Conservation (phyloP, 2,329 filamentous ascomycete genomes). For the Penicillium sp. region DNA sequence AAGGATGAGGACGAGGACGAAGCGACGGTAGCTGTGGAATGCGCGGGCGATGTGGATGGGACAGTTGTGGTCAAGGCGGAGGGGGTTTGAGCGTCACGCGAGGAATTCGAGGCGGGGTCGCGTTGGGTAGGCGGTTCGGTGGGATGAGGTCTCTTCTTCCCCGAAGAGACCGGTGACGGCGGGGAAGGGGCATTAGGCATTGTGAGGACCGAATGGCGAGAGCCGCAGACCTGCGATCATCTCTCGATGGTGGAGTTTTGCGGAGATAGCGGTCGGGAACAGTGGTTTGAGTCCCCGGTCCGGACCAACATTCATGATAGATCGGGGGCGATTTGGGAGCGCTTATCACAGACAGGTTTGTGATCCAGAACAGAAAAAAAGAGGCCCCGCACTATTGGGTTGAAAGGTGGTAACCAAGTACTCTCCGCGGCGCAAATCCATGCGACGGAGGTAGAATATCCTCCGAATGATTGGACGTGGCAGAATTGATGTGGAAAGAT, state of each 20-base stretch:
- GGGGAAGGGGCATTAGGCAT: constrained; percentile 38
- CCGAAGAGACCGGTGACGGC: constrained; percentile 31
- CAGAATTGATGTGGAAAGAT: not conserved
- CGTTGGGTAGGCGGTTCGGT: constrained; percentile 26
- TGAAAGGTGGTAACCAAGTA: not conserved
- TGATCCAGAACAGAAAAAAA: constrained; percentile 8
- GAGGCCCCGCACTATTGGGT: constrained; percentile 12
- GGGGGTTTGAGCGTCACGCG: constrained; percentile 18
- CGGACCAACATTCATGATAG: constrained; percentile 34
- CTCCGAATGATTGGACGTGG: constrained; percentile 6
- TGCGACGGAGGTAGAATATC: constrained; percentile 15
- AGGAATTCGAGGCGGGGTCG: constrained; percentile 18
- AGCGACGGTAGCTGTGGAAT: constrained; percentile 24
- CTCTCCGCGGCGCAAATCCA: constrained; percentile 19
- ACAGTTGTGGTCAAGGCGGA: constrained; percentile 6
- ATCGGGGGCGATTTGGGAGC: constrained; percentile 5
- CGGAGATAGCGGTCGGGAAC: constrained; percentile 24
- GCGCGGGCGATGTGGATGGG: constrained; percentile 23
- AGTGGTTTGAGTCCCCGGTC: constrained; percentile 17
- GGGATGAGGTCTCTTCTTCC: constrained; percentile 39
- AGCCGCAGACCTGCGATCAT: constrained; percentile 31
- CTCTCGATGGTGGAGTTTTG: constrained; percentile 27
- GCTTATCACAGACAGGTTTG: constrained; percentile 4
- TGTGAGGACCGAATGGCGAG: constrained; percentile 24
- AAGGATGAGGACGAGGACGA: constrained; percentile 53